Conservation (phyloP, 225 moss, liverwort and hornwort species). For the Polytrichum commune region DNA sequence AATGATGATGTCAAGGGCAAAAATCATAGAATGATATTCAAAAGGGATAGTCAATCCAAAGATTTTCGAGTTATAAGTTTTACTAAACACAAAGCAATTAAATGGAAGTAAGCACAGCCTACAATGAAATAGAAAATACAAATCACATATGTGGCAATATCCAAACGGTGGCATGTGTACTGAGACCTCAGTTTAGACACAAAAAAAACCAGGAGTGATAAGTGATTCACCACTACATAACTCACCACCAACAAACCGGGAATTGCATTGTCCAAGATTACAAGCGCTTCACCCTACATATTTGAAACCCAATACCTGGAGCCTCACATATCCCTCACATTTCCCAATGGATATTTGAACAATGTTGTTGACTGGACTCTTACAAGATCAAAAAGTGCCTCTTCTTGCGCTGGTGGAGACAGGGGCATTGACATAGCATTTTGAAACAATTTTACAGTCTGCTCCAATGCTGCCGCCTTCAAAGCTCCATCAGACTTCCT, state of each 20-base stretch:
- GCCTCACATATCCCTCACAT: background rate
- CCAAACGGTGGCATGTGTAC: no score
- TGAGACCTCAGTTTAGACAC: no score
- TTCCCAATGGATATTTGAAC: background rate
- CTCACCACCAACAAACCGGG: constrained; percentile 5
- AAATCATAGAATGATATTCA: no score
- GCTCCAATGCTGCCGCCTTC: constrained; percentile 52
- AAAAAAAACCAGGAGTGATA: no score
- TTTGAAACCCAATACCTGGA: background rate
- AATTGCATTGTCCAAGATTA: constrained; percentile 5
- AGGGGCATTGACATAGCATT: constrained; percentile 49
- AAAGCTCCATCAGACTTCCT: constrained; percentile 66
- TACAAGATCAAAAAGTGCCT: constrained; percentile 72
- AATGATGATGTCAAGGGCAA: constrained; percentile 5
- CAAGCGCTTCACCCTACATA: background rate
- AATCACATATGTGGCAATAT: no score
- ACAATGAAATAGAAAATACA: no score
- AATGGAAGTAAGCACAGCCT: no score
- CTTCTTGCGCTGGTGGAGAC: constrained; percentile 47
- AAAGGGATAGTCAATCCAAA: no score
- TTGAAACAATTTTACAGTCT: constrained; percentile 51
- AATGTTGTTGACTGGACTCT: constrained; percentile 11
- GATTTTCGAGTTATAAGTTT: no score
- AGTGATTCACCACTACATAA: no score
- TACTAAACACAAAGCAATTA: no score